Percentiles rank a stretch among this genome's conserved stretches.
phyloP scores from a whole-genome alignment of 2,329 filamentous ascomycete genomes.

The Aspergillus floridensis region DNA sequence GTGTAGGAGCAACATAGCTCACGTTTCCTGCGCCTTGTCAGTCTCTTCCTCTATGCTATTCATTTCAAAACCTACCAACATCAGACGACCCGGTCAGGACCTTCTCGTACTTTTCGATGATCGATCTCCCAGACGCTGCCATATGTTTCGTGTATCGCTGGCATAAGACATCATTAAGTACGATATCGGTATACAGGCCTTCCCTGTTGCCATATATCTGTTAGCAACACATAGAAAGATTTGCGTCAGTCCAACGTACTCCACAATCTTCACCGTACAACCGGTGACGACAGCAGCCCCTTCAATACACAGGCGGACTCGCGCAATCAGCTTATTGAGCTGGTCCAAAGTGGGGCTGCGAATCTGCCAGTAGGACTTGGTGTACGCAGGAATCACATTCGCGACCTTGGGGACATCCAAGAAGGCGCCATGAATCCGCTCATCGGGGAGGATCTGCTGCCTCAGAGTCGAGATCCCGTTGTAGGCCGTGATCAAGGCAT shows the following conservation, averaged over 20 bases:
- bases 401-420: slow-evolving; percentile 50
- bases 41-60: slow-evolving; percentile 32
- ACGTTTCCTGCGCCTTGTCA: slow-evolving; percentile 48
- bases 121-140: slow-evolving; percentile 19
- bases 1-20: slow-evolving; percentile 46
- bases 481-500: slow-evolving; percentile 49
- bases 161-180: slow-evolving; percentile 47
- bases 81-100: no score
- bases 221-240: not conserved
- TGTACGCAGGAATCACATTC: slow-evolving; percentile 50
- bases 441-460: slow-evolving; percentile 52
- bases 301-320: slow-evolving; percentile 34
- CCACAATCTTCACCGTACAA: slow-evolving; percentile 30
- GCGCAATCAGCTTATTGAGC: slow-evolving; percentile 31
- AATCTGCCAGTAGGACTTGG: slow-evolving; percentile 46
- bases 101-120: no score
- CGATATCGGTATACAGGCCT: slow-evolving; percentile 46
- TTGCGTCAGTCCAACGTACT: slow-evolving; percentile 20
- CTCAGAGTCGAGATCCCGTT: slow-evolving; percentile 48
- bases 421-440: slow-evolving; percentile 51
- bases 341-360: slow-evolving; percentile 44
- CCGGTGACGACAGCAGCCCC: slow-evolving; percentile 37
- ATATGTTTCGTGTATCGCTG: slow-evolving; percentile 46
- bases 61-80: no score
- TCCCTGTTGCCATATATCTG: slow-evolving; percentile 10